phyloP scores from a whole-genome alignment of 2,329 filamentous ascomycete species.

The Colletotrichum sp. region DNA sequence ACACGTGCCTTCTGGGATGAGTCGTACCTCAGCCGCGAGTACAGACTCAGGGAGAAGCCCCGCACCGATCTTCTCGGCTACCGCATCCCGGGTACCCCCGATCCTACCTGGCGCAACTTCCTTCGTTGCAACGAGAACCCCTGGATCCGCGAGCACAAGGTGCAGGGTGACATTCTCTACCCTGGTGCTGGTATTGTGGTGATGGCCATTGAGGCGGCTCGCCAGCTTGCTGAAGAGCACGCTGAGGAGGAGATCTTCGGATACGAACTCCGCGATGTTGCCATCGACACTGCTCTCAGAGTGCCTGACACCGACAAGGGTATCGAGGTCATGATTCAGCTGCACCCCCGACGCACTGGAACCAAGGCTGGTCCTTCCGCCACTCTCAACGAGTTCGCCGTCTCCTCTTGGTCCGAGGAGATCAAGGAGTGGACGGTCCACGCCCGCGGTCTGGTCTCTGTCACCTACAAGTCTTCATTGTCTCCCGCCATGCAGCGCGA shows the following conservation, averaged over 20 bases:
- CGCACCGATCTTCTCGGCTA: slow-evolving; percentile 21
- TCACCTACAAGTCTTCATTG: slow-evolving; percentile 1
- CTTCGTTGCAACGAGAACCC: slow-evolving; percentile 38
- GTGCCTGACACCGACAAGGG: slow-evolving; percentile 24
- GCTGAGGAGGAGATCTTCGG: slow-evolving; percentile 17
- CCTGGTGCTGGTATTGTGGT: slow-evolving; percentile 39
- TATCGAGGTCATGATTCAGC: slow-evolving; percentile 23
- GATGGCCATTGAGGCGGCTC: slow-evolving; percentile 27
- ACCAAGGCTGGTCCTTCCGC: slow-evolving; percentile 11
- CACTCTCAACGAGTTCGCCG: slow-evolving; percentile 11
- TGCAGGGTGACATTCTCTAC: slow-evolving; percentile 47
- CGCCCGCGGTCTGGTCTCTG: slow-evolving; percentile 18
- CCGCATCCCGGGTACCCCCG: neutral
- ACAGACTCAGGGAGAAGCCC: slow-evolving; percentile 11
- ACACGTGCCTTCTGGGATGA: slow-evolving; percentile 15
- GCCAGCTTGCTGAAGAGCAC: slow-evolving; percentile 14
- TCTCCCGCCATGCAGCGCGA: slow-evolving; percentile 8
- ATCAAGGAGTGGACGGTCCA: slow-evolving; percentile 15
- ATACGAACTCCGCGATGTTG: slow-evolving; percentile 25
- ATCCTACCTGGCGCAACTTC: slow-evolving; percentile 20
- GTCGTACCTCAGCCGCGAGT: slow-evolving; percentile 16
- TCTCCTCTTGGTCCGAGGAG: slow-evolving; percentile 15
- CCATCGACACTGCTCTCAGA: slow-evolving; percentile 22
- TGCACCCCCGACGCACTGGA: slow-evolving; percentile 17
- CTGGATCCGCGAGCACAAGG: slow-evolving; percentile 51